Evolutionary conservation across 306 rosid species (phyloP).

Genomic region (Canavalia gladiata): DNA sequence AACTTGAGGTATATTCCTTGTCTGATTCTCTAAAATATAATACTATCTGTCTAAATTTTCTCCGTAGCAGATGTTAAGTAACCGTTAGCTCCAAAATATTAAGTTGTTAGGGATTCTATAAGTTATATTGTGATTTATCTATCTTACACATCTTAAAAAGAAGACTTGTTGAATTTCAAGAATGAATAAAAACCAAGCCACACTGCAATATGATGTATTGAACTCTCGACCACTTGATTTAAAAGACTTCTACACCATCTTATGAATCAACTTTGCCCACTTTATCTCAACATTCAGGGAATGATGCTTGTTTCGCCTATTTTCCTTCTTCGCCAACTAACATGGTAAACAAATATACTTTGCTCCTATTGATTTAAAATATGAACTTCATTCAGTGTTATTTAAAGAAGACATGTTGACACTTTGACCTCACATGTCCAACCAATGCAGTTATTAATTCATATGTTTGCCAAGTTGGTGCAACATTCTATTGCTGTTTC

Average conservation of each 20-base stretch:
- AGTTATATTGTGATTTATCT: background rate
- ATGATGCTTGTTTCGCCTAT: background rate
- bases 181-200: background rate
- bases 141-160: background rate
- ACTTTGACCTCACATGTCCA: constrained; percentile 7
- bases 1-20: constrained; percentile 70
- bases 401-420: constrained; percentile 14
- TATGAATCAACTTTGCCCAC: background rate
- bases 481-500: background rate
- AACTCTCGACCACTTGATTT: background rate
- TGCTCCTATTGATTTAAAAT: constrained; percentile 2
- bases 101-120: background rate
- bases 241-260: background rate
- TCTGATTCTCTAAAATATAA: constrained; percentile 16
- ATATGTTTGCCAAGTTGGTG: background rate
- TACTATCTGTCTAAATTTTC: background rate
- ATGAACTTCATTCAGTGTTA: constrained; percentile 9
- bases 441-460: background rate
- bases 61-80: background rate
- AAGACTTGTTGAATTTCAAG: background rate
- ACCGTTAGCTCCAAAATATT: background rate
- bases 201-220: background rate
- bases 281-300: constrained; percentile 7
- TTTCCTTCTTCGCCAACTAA: background rate
- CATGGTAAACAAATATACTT: background rate